Conservation (phyloP, 202 grass and related monocot species). For the Saccharum hybrid region DNA sequence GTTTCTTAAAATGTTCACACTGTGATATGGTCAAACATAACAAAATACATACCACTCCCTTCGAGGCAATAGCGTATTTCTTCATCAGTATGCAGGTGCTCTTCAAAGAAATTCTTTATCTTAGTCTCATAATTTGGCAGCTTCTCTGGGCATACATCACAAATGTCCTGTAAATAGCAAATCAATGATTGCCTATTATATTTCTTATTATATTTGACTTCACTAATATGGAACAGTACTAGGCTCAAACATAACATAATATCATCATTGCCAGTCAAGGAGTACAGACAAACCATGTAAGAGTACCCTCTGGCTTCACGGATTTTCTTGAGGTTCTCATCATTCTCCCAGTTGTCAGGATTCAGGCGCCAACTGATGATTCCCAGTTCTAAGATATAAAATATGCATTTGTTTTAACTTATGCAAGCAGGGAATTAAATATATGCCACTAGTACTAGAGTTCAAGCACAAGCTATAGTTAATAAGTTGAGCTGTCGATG, state of each 20-base stretch:
- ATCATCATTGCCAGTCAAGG: neutral
- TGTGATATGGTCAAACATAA: slow-evolving; percentile 11
- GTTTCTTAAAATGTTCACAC: slow-evolving; percentile 4
- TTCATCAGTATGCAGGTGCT: slow-evolving; percentile 91
- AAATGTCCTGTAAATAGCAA: slow-evolving; percentile 70
- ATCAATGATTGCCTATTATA: neutral
- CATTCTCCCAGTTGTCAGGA: slow-evolving; percentile 71
- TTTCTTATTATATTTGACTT: slow-evolving; percentile 1
- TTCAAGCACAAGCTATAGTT: neutral
- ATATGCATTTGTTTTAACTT: slow-evolving; percentile 1
- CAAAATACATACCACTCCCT: slow-evolving; percentile 72
- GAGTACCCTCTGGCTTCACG: slow-evolving; percentile 82
- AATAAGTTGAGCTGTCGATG: neutral
- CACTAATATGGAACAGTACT: neutral
- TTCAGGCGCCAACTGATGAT: slow-evolving; percentile 73
- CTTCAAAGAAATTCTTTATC: slow-evolving; percentile 89
- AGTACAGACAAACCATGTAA: slow-evolving; percentile 56
- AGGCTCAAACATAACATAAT: neutral
- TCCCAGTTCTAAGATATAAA: slow-evolving; percentile 66
- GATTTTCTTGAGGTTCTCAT: slow-evolving; percentile 84
- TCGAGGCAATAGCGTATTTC: slow-evolving; percentile 93
- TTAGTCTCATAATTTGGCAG: slow-evolving; percentile 81
- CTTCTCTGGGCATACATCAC: slow-evolving; percentile 82
- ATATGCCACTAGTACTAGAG: neutral
- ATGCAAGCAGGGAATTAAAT: neutral